A percentile compares a stretch with the other conserved stretches of the same genome.
Evolutionary conservation across 2,329 filamentous ascomycete genomes (phyloP).

Genomic region (Geosmithia morbida): DNA sequence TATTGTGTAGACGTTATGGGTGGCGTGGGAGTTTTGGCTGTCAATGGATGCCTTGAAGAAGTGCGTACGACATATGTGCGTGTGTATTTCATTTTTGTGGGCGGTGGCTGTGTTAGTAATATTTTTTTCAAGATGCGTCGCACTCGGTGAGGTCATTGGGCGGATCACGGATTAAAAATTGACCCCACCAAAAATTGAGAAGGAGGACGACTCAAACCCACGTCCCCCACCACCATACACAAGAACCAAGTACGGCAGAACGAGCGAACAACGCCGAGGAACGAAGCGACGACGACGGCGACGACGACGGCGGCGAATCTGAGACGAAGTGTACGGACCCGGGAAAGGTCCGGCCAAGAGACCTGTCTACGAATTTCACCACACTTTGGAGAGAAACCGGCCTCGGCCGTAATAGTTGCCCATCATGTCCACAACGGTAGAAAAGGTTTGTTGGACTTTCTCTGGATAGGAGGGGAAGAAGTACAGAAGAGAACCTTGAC

Average conservation of each 20-base stretch:
- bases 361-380: background rate
- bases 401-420: conserved; percentile 6
- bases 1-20: background rate
- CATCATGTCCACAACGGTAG: conserved; percentile 91
- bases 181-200: conserved; percentile 19
- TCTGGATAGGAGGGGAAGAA: background rate
- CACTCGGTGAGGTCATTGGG: background rate
- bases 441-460: conserved; percentile 60
- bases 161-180: conserved; percentile 14
- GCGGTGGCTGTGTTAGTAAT: background rate
- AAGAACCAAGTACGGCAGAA: too few species aligned
- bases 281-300: background rate
- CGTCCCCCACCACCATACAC: background rate
- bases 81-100: background rate
- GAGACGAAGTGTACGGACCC: background rate
- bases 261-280: conserved; percentile 2
- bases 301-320: background rate
- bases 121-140: background rate
- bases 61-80: too few species aligned
- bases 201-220: background rate
- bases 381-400: background rate
- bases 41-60: too few species aligned
- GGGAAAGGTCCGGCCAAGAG: background rate
- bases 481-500: background rate
- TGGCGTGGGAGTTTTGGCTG: background rate